A percentile compares a stretch with the other conserved stretches of the same genome.
Evolutionary conservation across 2,329 filamentous ascomycete genomes (phyloP).

Genomic region (Scedosporium apiospermum): DNA sequence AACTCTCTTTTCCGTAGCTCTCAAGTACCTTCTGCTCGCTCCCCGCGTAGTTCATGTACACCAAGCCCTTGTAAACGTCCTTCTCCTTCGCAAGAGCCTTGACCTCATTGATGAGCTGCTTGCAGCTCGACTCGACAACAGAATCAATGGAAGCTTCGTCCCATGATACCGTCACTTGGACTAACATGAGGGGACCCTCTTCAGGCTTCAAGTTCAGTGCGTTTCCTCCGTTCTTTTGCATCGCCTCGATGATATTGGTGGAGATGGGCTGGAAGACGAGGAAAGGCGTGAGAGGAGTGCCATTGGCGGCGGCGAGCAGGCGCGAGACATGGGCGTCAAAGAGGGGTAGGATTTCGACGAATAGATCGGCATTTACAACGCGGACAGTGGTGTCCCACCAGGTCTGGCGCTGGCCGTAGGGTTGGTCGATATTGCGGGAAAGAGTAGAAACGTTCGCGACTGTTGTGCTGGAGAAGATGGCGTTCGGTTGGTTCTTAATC

Average conservation of each 20-base stretch:
- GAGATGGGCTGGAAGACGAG: constrained; percentile 31
- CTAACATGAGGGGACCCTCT: constrained; percentile 16
- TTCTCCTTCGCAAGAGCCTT: constrained; percentile 8
- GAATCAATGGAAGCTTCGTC: constrained; percentile 12
- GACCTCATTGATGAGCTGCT: constrained; percentile 11
- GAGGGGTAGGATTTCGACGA: constrained; percentile 14
- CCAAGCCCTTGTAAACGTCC: constrained; percentile 8
- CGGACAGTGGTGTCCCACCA: constrained; percentile 13
- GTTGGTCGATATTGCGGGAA: constrained; percentile 3
- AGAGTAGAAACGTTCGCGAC: not conserved
- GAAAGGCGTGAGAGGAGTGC: constrained; percentile 15
- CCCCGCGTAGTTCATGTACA: constrained; percentile 35
- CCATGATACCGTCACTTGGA: constrained; percentile 15
- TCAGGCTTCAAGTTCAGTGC: constrained; percentile 21
- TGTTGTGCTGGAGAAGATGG: not conserved
- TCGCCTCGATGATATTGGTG: constrained; percentile 21
- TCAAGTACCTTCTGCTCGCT: constrained; percentile 25
- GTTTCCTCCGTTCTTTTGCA: constrained; percentile 27
- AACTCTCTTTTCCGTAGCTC: constrained; percentile 28
- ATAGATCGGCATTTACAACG: constrained; percentile 11
- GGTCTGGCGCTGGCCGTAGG: constrained; percentile 13
- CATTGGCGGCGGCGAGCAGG: not conserved
- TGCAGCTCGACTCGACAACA: constrained; percentile 11
- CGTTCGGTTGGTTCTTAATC: not conserved
- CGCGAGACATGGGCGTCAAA: constrained; percentile 11